phyloP scores from a whole-genome alignment of 2,329 filamentous ascomycete species.

The Colletotrichum sp. region DNA sequence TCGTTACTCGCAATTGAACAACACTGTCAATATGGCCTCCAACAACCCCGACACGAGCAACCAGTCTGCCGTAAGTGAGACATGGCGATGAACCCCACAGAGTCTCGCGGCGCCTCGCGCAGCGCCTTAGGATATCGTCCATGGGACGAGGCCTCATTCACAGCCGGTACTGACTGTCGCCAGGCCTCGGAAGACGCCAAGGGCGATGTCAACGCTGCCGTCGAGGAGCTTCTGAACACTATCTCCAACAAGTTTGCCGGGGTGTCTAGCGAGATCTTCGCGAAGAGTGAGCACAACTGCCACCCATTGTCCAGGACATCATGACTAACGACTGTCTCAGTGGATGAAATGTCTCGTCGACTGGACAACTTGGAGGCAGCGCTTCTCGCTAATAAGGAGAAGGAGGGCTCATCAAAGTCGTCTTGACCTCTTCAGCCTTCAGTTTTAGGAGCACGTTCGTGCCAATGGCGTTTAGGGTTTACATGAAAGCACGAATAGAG shows the following conservation, averaged over 20 bases:
- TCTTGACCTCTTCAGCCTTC: conserved; percentile 21
- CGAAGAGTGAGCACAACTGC: conserved; percentile 71
- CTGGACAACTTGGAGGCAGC: conserved; percentile 83
- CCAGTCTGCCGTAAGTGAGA: conserved; percentile 38
- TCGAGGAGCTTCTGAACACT: conserved; percentile 86
- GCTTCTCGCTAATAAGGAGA: conserved; percentile 62
- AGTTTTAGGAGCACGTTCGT: background rate
- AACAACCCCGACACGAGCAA: conserved; percentile 38
- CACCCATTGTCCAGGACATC: too few species aligned
- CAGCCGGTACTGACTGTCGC: background rate
- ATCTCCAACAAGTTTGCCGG: conserved; percentile 84
- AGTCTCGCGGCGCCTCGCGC: background rate
- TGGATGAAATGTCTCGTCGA: conserved; percentile 92
- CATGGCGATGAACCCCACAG: background rate
- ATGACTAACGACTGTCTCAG: conserved; percentile 48
- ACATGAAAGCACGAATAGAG: background rate
- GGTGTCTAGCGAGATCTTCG: conserved; percentile 85
- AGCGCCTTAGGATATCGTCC: background rate
- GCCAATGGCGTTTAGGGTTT: background rate
- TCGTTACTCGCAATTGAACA: background rate
- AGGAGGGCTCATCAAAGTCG: conserved; percentile 42
- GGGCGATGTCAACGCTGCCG: conserved; percentile 74
- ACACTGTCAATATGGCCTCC: conserved; percentile 36
- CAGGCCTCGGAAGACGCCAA: conserved; percentile 48
- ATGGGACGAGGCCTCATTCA: background rate